Conservation (phyloP, 208 protist species). For the Naegleria lovaniensis region DNA sequence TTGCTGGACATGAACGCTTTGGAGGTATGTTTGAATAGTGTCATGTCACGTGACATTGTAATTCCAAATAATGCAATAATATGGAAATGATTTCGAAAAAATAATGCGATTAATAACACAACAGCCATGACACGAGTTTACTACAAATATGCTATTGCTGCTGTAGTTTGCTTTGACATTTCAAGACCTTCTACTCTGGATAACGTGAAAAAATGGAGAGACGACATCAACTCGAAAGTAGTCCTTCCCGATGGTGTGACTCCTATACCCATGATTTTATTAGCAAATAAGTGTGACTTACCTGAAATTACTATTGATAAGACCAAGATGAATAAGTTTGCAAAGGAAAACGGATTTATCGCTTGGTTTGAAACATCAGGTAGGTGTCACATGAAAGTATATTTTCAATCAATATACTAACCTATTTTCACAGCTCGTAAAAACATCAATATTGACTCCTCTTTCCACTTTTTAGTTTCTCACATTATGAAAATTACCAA, state of each 20-base stretch:
- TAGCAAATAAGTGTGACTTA: constrained; percentile 45
- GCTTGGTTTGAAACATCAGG: constrained; percentile 43
- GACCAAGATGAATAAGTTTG: constrained; percentile 35
- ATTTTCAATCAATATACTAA: neutral
- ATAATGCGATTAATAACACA: neutral
- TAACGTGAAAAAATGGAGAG: constrained; percentile 42
- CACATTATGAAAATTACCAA: constrained; percentile 8
- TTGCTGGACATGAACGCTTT: constrained; percentile 17
- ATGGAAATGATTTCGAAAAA: neutral
- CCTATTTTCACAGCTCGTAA: neutral
- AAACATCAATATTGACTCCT: neutral
- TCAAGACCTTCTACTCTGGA: constrained; percentile 42
- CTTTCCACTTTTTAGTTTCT: neutral
- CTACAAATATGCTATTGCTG: constrained; percentile 46
- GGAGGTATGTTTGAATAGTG: neutral
- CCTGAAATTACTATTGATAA: constrained; percentile 30
- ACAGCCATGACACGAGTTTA: constrained; percentile 41
- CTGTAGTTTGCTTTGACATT: constrained; percentile 43
- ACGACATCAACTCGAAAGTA: constrained; percentile 43
- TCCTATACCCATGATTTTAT: constrained; percentile 43
- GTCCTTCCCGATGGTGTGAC: constrained; percentile 30
- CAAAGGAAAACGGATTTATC: constrained; percentile 42
- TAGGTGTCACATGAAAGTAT: neutral
- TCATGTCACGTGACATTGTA: neutral
- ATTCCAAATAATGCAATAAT: neutral